phyloP scores from a whole-genome alignment of 1,139 yeast genomes.

The Hyphopichia fennica region DNA sequence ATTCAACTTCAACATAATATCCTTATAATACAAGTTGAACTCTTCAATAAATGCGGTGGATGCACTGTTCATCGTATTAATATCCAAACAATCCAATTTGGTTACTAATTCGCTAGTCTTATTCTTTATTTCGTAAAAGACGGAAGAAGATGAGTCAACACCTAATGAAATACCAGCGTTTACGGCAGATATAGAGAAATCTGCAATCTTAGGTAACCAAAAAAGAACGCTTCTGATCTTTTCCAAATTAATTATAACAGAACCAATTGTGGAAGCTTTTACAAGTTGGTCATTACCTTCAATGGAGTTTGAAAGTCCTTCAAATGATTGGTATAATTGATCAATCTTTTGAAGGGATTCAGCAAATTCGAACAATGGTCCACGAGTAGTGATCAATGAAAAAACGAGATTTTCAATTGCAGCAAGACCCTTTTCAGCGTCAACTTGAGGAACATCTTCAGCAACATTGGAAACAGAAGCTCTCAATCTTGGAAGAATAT shows the following conservation, averaged over 20 bases:
- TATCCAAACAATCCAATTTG: conserved; percentile 10
- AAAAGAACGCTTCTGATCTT: conserved; percentile 15
- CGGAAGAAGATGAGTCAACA: conserved; percentile 8
- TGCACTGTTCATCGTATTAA: conserved; percentile 13
- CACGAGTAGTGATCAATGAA: conserved; percentile 50
- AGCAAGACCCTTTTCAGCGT: conserved; percentile 75
- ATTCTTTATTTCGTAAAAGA: conserved; percentile 21
- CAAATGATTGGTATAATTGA: conserved; percentile 13
- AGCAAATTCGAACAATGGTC: conserved; percentile 40
- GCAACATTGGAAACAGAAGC: conserved; percentile 59
- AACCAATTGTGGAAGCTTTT: conserved; percentile 16
- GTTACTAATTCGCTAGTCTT: conserved; percentile 14
- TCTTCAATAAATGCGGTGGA: conserved; percentile 17
- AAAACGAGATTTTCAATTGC: conserved; percentile 73
- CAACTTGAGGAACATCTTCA: conserved; percentile 75
- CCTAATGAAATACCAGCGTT: conserved; percentile 17
- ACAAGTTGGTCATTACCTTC: conserved; percentile 12
- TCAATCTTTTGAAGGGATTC: conserved; percentile 12
- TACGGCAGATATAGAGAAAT: conserved; percentile 42
- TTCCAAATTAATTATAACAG: conserved; percentile 18
- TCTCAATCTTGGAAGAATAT: conserved; percentile 77
- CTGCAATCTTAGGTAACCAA: conserved; percentile 53
- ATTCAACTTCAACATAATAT: conserved; percentile 17
- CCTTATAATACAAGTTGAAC: conserved; percentile 16
- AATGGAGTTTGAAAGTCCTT: conserved; percentile 13